Base-by-base conservation (phyloP, 2,329 filamentous ascomycete species). In the Colletotrichum simmondsii region DNA sequence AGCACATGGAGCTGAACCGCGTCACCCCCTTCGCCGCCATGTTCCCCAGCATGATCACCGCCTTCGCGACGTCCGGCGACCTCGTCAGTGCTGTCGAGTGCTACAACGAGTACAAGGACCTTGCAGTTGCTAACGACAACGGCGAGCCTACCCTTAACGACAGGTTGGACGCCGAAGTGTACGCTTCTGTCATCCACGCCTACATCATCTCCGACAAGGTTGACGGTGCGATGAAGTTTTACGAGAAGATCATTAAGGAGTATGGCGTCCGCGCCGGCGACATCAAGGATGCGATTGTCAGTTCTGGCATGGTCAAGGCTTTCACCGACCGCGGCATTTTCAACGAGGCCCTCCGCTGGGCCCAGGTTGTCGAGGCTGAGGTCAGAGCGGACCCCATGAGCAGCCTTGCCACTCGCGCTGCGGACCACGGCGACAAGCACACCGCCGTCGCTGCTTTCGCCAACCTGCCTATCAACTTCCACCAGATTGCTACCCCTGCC, bases 31-130 rank as follows among this genome's bases (percentile, higher is more conserved):
- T 93, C 71, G 92, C 95, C 6, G 91, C 93, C 58, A 94, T 96
- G 65, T 98, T 98, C 83, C 93, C 95, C 1, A 90, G 92, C 22
- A 98, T 99, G 94, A 98, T 99, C 81, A 92, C 93, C n/a, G 95
- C 95, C 0, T 98, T 98, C 80, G 94, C 94, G 73, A 89, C 90
- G 54, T 90, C 89, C 12, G 94, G 95, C 62, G 95, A 98, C 80
- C 85, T 98, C 57, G 88, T 92, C 77, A 97, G 94, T 77, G 97
- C 95, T 24, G 94, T 98, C 7, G 95, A 98, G 81, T 95, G 95
- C 83, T 99, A 98, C 84, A 96, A 97, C 75, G 94, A 98, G 83
- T 98, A 98, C 87, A 95, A 95, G 79, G 90, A 91, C 58, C 87
- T 98, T 54, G 95, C 96, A n/a, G 91, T 98, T 65, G 92, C 93